phyloP scores from a whole-genome alignment of 164 flowering plant genomes.

The Umbellularia californica region DNA sequence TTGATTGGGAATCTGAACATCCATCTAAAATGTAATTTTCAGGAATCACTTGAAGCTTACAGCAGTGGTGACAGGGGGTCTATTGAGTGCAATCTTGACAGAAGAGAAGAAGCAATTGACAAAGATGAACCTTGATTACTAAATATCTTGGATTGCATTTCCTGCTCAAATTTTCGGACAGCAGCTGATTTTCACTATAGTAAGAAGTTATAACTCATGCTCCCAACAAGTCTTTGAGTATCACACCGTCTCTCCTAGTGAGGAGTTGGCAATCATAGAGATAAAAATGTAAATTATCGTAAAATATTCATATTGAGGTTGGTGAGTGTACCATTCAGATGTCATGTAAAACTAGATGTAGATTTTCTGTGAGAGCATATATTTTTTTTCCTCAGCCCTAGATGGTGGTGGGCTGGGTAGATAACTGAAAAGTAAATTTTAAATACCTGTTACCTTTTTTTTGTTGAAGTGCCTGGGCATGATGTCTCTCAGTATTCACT shows the following conservation, averaged over 20 bases:
- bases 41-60: background rate
- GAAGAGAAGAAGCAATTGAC: background rate
- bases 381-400: background rate
- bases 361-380: background rate
- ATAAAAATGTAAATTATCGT: background rate
- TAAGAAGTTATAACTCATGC: background rate
- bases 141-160: background rate
- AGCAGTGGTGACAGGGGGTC: background rate
- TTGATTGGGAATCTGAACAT: background rate
- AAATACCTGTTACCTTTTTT: too few relatives aligned
- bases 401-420: too few relatives aligned
- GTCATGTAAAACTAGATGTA: background rate
- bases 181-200: background rate
- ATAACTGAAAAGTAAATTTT: too few relatives aligned
- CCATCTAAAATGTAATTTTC: background rate
- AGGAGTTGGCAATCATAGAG: background rate
- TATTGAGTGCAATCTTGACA: background rate
- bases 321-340: background rate
- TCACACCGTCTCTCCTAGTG: background rate
- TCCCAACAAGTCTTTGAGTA: background rate
- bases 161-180: background rate
- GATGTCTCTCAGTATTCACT: too few relatives aligned
- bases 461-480: too few relatives aligned
- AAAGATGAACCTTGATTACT: background rate
- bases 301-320: background rate